phyloP scores from a whole-genome alignment of 2,329 filamentous ascomycete species.

The Aspergillus caelatus region DNA sequence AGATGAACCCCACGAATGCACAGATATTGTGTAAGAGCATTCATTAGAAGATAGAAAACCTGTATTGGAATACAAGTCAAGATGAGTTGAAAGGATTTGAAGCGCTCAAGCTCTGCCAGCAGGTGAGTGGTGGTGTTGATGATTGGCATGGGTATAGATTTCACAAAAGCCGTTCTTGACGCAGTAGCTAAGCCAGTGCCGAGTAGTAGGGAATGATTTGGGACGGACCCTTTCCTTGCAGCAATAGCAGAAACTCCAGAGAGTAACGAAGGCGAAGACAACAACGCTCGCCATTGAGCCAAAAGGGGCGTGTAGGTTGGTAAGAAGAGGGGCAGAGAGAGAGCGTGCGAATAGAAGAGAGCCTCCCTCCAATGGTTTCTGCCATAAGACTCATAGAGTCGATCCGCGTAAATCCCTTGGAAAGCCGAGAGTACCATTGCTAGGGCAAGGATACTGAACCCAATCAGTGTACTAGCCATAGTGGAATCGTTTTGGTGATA shows the following conservation, averaged over 20 bases:
- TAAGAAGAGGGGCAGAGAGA: conserved; percentile 50
- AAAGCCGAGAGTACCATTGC: conserved; percentile 89
- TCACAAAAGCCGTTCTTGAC: background rate
- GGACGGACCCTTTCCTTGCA: background rate
- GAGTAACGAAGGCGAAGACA: conserved; percentile 37
- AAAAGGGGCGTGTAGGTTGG: conserved; percentile 39
- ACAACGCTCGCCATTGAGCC: conserved; percentile 39
- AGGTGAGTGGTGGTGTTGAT: background rate
- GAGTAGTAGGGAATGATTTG: background rate
- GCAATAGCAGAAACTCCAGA: conserved; percentile 19
- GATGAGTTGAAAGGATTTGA: conserved; percentile 20
- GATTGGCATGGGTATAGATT: conserved; percentile 3
- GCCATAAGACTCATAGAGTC: conserved; percentile 82
- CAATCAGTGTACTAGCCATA: conserved; percentile 54
- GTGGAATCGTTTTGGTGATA: conserved; percentile 39
- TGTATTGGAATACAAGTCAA: conserved; percentile 37
- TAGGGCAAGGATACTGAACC: conserved; percentile 79
- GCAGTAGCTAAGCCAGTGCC: background rate
- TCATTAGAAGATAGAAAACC: conserved; percentile 44
- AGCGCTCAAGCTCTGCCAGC: conserved; percentile 2
- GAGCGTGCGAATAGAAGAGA: conserved; percentile 80
- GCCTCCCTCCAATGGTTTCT: conserved; percentile 89
- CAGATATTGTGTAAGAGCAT: conserved; percentile 84
- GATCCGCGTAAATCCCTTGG: conserved; percentile 94
- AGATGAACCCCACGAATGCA: conserved; percentile 96